Conservation (phyloP, 768 basidiomycete species). For the Podaxis sp. region DNA sequence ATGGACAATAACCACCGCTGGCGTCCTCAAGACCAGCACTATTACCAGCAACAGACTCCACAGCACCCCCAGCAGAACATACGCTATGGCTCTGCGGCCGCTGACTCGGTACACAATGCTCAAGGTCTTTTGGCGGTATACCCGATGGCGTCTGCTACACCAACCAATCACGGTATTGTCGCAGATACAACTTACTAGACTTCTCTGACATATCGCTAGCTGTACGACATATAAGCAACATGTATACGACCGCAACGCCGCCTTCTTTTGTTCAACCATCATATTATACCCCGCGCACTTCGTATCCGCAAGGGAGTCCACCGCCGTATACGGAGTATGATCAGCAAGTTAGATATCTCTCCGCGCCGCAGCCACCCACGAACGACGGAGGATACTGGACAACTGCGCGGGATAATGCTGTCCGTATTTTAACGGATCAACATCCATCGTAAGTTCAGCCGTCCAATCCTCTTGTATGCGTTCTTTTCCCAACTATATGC, state of each 20-base stretch:
- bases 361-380: constrained; percentile 41
- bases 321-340: constrained; percentile 71
- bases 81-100: constrained; percentile 23
- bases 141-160: constrained; percentile 74
- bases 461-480: constrained; percentile 22
- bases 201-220: constrained; percentile 38
- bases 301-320: constrained; percentile 40
- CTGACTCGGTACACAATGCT: constrained; percentile 64
- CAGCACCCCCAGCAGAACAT: constrained; percentile 21
- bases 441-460: constrained; percentile 43
- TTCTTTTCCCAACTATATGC: constrained; percentile 19
- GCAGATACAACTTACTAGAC: neutral
- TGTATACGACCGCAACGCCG: constrained; percentile 58
- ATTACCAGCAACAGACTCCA: constrained; percentile 17
- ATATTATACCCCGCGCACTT: constrained; percentile 40
- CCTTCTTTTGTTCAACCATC: constrained; percentile 65
- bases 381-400: constrained; percentile 66
- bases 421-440: constrained; percentile 58
- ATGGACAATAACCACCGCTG: constrained; percentile 38
- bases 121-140: constrained; percentile 67
- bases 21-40: constrained; percentile 26
- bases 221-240: constrained; percentile 60
- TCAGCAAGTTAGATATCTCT: constrained; percentile 56
- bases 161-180: constrained; percentile 68
- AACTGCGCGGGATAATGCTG: constrained; percentile 56